phyloP scores from a whole-genome alignment of 2,329 filamentous ascomycete species.

The Microdochium trichocladiopsis region DNA sequence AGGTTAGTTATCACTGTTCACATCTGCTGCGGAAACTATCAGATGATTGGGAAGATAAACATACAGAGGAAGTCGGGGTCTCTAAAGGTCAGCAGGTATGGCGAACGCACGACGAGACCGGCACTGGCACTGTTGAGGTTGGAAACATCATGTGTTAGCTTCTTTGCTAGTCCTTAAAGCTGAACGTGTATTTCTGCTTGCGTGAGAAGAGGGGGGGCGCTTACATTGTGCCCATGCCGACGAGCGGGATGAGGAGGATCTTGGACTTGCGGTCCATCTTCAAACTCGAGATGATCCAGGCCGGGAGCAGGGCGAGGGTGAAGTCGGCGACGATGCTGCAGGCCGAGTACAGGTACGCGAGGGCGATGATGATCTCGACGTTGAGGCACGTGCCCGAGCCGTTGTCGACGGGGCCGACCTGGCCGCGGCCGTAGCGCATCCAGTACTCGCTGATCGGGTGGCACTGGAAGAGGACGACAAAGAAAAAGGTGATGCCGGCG shows the following conservation, averaged over 20 bases:
- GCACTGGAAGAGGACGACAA: conserved; percentile 1
- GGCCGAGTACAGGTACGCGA: conserved; percentile 33
- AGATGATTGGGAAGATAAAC: conserved; percentile 3
- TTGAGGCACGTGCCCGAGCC: conserved; percentile 11
- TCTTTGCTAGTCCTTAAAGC: no score
- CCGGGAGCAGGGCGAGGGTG: conserved; percentile 28
- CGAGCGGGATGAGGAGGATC: conserved; percentile 30
- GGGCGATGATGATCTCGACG: conserved; percentile 26
- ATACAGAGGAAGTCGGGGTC: conserved; percentile 35
- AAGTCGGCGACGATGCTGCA: conserved; percentile 28
- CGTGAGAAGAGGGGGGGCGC: no score
- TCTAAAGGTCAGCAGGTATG: conserved; percentile 27
- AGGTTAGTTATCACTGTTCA: conserved; percentile 1
- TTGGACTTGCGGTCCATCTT: conserved; percentile 38
- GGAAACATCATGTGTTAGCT: no score
- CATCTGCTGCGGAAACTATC: no score
- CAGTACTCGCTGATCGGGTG: conserved; percentile 1
- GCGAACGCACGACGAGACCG: conserved; percentile 32
- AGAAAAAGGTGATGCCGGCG: not conserved
- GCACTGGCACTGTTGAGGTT: conserved; percentile 30
- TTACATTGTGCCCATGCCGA: conserved; percentile 36
- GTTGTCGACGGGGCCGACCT: not conserved
- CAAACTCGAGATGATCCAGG: conserved; percentile 36
- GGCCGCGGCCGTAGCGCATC: not conserved
- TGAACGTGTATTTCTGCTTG: no score